Conservation (phyloP, 2,329 filamentous ascomycete genomes). For the Aspergillus udagawae region DNA sequence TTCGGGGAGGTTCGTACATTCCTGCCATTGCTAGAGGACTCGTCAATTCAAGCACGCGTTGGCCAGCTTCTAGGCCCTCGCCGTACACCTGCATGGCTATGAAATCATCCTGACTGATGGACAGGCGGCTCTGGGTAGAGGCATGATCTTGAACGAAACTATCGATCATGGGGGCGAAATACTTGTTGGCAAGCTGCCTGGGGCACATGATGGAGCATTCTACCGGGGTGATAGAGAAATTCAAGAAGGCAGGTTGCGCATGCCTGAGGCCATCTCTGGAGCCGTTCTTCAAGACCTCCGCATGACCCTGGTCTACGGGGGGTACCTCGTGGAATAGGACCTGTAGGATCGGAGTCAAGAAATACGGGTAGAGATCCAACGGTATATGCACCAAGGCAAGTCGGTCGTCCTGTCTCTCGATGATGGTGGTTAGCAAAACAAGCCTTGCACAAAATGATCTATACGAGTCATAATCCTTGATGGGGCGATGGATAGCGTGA, state of each 20-base stretch:
- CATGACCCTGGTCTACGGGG: constrained; percentile 38
- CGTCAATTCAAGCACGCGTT: constrained; percentile 85
- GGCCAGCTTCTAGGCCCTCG: constrained; percentile 84
- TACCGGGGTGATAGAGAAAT: constrained; percentile 85
- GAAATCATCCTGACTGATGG: constrained; percentile 78
- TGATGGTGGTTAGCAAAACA: constrained; percentile 14
- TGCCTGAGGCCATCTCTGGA: constrained; percentile 34
- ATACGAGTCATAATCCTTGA: not conserved
- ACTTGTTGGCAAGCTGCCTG: constrained; percentile 64
- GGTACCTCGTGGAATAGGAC: constrained; percentile 65
- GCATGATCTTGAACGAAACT: constrained; percentile 50
- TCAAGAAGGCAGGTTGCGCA: constrained; percentile 74
- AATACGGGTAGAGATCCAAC: constrained; percentile 67
- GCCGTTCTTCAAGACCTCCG: constrained; percentile 33
- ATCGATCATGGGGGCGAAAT: constrained; percentile 70
- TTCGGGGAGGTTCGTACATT: constrained; percentile 53
- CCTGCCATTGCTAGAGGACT: constrained; percentile 85
- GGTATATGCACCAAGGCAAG: constrained; percentile 90
- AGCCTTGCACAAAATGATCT: constrained; percentile 3
- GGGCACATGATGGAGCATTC: constrained; percentile 93
- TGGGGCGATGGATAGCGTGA: not conserved
- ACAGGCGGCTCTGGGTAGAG: constrained; percentile 51
- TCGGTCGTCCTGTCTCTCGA: constrained; percentile 65
- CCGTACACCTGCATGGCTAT: constrained; percentile 86
- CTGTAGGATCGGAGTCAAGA: constrained; percentile 82